Evolutionary conservation across 495 filamentous ascomycete species (phyloP), one percentile per base, ranked within the genome.

Genomic region (Aspergillus indologenus): DNA sequence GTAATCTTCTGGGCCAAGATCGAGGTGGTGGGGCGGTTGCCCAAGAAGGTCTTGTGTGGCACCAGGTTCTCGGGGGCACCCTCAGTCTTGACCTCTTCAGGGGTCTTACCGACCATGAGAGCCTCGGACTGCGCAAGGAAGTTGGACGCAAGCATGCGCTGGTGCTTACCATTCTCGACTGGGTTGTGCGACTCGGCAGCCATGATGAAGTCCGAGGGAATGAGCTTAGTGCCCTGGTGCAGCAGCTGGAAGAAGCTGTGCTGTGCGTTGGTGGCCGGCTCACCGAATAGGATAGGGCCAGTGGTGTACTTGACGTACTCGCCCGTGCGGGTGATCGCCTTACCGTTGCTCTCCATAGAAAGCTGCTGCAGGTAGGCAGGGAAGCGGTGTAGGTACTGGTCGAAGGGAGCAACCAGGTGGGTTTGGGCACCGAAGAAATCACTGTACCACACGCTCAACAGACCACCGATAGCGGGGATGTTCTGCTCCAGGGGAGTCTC

Each of bases 171-270:
- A 75, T 84, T 79, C 68, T 90, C 86, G 53, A 96, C 84, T 49
- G 95, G 94, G 83, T 98, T 98, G 84, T 98, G 94, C 53, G 89
- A 92, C 79, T 97, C 85, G 52, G 87, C 91, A 31, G 94, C 93
- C 67, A 98, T 81, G 80, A 98, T 90, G 83, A 98, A 98, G 78
- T 98, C 94, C 60, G 92, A 87, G 12, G 94, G 94, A 69, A 98
- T 98, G 61, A 98, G 87, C 84, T 98, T 98, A 64, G 95, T 98
- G 64, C 94, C 94, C 78, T 98, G 94, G 81, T 98, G 94, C 43
- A 98, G 84, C 52, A 98, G 87, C 82, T 98, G 94, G 87, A 93
- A 98, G 86, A 98, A 98, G 57, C 94, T 98, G 84, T 98, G 94
- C 82, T 98, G 94, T 58, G 94, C 94, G 71, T 98, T 98, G 73